Conservation (phyloP, 2,329 filamentous ascomycete genomes). For the Aspergillus pseudoviridinutans region DNA sequence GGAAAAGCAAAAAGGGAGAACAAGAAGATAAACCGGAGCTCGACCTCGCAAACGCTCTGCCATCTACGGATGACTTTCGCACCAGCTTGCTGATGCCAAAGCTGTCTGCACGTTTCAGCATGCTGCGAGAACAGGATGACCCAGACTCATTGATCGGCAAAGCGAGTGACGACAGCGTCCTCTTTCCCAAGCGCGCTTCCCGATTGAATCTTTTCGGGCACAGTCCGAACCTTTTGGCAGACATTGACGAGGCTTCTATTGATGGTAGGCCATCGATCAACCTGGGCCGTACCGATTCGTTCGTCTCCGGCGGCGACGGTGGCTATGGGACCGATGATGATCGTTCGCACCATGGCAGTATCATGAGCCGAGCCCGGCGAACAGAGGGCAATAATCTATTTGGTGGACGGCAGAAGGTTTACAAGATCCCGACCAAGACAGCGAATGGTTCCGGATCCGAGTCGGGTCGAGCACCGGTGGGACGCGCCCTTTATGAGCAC, state of each 20-base stretch:
- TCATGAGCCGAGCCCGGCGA: conserved; percentile 81
- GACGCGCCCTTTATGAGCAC: conserved; percentile 74
- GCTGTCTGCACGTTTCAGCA: conserved; percentile 90
- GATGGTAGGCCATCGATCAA: conserved; percentile 60
- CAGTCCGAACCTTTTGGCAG: conserved; percentile 58
- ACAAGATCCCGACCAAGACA: conserved; percentile 65
- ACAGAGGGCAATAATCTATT: conserved; percentile 90
- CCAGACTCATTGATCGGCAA: conserved; percentile 85
- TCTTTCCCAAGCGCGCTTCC: conserved; percentile 77
- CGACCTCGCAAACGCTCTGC: conserved; percentile 70
- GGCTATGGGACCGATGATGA: conserved; percentile 63
- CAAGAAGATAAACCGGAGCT: conserved; percentile 55
- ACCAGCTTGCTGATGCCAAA: conserved; percentile 96
- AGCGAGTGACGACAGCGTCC: conserved; percentile 89
- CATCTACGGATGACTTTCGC: conserved; percentile 82
- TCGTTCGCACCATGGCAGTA: conserved; percentile 57
- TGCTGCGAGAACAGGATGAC: conserved; percentile 92
- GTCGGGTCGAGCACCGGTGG: conserved; percentile 45
- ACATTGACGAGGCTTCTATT: conserved; percentile 88
- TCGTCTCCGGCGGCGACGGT: conserved; percentile 54
- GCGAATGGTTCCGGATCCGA: conserved; percentile 27
- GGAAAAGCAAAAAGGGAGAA: conserved; percentile 49
- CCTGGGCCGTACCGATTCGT: conserved; percentile 61
- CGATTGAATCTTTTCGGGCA: conserved; percentile 70
- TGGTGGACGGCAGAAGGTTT: conserved; percentile 92